Percentiles rank a stretch among this genome's conserved stretches.
These are phyloP conservation scores for Aspergillus panamensis DNA, from an alignment of 495 filamentous ascomycete genomes.

Conservation along the genomic window DNA sequence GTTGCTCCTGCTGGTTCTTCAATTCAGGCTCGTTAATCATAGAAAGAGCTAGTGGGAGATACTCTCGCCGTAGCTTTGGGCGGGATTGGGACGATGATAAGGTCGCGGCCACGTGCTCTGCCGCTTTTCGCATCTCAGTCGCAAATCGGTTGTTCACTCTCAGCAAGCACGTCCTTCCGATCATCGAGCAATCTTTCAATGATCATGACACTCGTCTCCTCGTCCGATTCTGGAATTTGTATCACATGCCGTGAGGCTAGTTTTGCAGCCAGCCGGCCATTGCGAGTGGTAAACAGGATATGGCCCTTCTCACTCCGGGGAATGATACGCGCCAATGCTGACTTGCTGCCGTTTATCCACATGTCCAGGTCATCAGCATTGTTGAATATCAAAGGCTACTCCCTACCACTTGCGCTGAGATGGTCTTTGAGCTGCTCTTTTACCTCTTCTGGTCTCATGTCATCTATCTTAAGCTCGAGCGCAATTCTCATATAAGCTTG, in stretches of 20 bases:
- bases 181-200: neutral
- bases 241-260: neutral
- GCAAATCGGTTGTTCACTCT: neutral
- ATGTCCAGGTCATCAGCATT: constrained; percentile 1
- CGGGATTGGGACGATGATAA: neutral
- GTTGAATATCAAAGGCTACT: constrained; percentile 11
- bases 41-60: constrained; percentile 2
- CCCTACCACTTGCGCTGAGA: neutral
- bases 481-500: neutral
- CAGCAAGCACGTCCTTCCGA: too few relatives aligned
- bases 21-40: neutral
- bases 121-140: neutral
- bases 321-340: neutral
- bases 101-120: neutral
- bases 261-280: neutral
- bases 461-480: neutral
- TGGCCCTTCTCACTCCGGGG: constrained; percentile 1
- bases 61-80: constrained; percentile 1
- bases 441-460: neutral
- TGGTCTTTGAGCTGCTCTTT: neutral
- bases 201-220: neutral
- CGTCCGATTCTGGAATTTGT: neutral
- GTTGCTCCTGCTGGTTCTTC: neutral
- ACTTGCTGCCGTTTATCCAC: neutral
- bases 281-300: constrained; percentile 12